Base-by-base conservation (phyloP, 1,284 basidiomycete genomes). In the Pulveroboletus sp. region DNA sequence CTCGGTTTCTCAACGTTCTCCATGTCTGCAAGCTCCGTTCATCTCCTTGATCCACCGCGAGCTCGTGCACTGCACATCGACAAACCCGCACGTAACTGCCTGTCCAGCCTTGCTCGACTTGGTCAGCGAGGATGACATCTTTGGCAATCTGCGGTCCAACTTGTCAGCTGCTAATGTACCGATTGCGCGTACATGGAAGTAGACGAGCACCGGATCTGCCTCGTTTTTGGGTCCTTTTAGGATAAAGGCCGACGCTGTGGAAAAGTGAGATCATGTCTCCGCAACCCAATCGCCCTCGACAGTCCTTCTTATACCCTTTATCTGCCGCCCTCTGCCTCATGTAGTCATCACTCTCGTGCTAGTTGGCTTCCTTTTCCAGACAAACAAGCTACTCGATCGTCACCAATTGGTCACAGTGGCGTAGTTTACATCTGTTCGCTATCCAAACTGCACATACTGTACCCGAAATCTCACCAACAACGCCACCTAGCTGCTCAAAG, bases 351-450 rank as follows among this genome's bases (percentile, higher is more conserved):
- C 43, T 11, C 22, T 29, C 25, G 53, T 38, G 49, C 44, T 2
- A 15, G 1, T 29, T n/a, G 15, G 8, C 50, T 53, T 57, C 63
- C 47, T 54, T 58, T 65, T 63, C 40, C 50, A 48, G 39, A 43
- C 9, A 49, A 52, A 29, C 39, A 26, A 48, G 33, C 31, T 38
- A 39, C 53, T 56, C 20, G 31, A 58, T 63, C 38, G 2, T n/a
- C 26, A 46, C 48, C 45, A 20, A 65, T 53, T 49, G 46, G 52
- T 54, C 54, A 62, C 40, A 35, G 62, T 65, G 64, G 62, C 60
- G 60, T 53, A 45, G 9, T 45, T 39, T 48, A 62, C 49, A 60
- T 56, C 43, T 64, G 29, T 17, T 42, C 49, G 35, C 31, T 25
- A 17, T 49, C 48, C 45, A 40, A 50, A 44, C 46, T 24, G 12